Evolutionary conservation across 1,139 yeast genomes (phyloP).

Genomic region (Entelexis paramagnoliae): DNA sequence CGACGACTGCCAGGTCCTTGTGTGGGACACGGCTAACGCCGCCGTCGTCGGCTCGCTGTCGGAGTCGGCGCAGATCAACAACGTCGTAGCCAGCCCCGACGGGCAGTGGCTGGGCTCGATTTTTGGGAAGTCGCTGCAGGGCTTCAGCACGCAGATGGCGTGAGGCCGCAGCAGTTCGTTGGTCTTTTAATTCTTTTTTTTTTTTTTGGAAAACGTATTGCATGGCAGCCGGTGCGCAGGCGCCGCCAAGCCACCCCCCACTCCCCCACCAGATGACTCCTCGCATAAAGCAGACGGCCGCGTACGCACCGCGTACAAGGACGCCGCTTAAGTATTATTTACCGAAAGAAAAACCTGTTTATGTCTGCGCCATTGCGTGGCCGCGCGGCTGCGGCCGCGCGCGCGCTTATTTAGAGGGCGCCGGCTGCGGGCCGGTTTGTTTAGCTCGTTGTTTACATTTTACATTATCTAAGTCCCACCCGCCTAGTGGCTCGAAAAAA

Average conservation of each 20-base stretch:
- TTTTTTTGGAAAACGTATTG: background rate
- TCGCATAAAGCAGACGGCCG: background rate
- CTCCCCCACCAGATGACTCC: background rate
- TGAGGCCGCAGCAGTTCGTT: too few relatives aligned
- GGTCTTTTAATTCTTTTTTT: too few relatives aligned
- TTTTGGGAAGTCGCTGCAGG: slow-evolving; percentile 20
- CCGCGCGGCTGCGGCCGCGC: background rate
- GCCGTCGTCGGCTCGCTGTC: slow-evolving; percentile 13
- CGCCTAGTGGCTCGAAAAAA: slow-evolving; percentile 4
- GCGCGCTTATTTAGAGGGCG: background rate
- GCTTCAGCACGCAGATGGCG: slow-evolving; percentile 3
- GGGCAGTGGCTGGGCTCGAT: slow-evolving; percentile 21
- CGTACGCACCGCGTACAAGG: background rate
- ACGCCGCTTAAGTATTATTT: background rate
- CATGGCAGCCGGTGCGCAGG: too few relatives aligned
- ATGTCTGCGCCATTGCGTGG: background rate
- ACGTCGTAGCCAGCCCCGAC: slow-evolving; percentile 19
- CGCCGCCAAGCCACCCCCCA: too few relatives aligned
- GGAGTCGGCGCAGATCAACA: slow-evolving; percentile 18
- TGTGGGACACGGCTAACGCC: slow-evolving; percentile 56
- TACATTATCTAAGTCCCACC: slow-evolving; percentile 15
- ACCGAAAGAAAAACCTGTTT: background rate
- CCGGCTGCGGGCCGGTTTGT: background rate
- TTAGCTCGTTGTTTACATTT: slow-evolving; percentile 14
- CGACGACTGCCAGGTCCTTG: slow-evolving; percentile 82